These are phyloP conservation scores for Sclerotinia sclerotiorum DNA, from an alignment of 2,329 filamentous ascomycete genomes.

Conservation along the genomic window DNA sequence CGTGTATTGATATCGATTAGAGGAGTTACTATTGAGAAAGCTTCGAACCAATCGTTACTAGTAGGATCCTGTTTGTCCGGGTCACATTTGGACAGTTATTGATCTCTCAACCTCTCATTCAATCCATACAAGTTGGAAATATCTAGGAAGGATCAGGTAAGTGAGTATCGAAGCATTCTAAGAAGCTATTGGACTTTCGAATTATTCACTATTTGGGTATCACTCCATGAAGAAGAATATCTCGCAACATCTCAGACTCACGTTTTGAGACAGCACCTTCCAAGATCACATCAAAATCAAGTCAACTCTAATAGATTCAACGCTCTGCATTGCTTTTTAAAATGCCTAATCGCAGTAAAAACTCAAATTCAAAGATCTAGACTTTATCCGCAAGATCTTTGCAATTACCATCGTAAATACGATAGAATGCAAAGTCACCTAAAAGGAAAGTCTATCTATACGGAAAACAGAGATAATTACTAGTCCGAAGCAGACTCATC, in stretches of 20 bases:
- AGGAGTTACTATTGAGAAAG: neutral
- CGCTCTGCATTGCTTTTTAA: slow-evolving; percentile 9
- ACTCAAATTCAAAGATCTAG: neutral
- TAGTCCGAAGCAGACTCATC: slow-evolving; percentile 6
- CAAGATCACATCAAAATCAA: slow-evolving; percentile 2
- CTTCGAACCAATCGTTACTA: neutral
- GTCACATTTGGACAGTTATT: neutral
- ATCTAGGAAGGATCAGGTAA: neutral
- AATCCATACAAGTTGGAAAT: neutral
- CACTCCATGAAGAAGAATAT: neutral
- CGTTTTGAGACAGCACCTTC: neutral
- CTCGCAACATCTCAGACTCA: neutral
- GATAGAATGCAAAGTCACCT: slow-evolving; percentile 3
- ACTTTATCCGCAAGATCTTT: slow-evolving; percentile 5
- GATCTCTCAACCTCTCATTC: neutral
- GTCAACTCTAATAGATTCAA: slow-evolving; percentile 2
- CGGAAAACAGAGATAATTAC: slow-evolving; percentile 1
- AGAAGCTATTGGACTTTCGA: neutral
- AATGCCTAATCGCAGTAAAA: slow-evolving; percentile 6
- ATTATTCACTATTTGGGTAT: neutral
- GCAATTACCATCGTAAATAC: neutral
- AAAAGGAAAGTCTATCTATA: slow-evolving; percentile 2
- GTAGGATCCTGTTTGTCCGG: neutral
- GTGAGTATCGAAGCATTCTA: neutral
- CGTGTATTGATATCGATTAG: neutral